A percentile compares a stretch with the other conserved stretches of the same genome.
These are phyloP conservation scores for Diutina sp. DNA, from an alignment of 1,139 yeast species.

Conservation along the genomic window DNA sequence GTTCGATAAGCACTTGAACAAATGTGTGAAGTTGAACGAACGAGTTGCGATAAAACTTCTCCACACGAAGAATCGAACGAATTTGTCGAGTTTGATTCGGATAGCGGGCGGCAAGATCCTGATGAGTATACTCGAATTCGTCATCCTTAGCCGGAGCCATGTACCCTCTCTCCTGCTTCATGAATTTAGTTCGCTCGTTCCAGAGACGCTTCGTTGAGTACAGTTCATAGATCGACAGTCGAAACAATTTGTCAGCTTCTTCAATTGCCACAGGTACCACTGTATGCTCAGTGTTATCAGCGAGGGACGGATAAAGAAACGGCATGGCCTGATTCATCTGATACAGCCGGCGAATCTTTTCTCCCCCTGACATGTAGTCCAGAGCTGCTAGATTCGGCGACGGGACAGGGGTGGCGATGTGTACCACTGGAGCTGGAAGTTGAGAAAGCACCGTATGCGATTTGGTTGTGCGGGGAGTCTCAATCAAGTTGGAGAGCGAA, in stretches of 20 bases:
- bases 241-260: constrained; percentile 59
- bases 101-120: neutral
- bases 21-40: constrained; percentile 49
- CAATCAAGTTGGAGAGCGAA: constrained; percentile 44
- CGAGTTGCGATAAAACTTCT: constrained; percentile 39
- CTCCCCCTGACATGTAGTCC: constrained; percentile 43
- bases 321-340: constrained; percentile 77
- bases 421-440: constrained; percentile 53
- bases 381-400: constrained; percentile 68
- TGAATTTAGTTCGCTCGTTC: constrained; percentile 56
- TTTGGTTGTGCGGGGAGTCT: constrained; percentile 44
- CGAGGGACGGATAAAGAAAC: constrained; percentile 47
- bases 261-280: constrained; percentile 58
- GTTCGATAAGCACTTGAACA: constrained; percentile 48
- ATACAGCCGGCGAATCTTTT: constrained; percentile 57
- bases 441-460: constrained; percentile 42
- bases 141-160: constrained; percentile 1
- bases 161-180: constrained; percentile 71
- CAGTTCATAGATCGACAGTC: constrained; percentile 50
- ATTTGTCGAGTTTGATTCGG: constrained; percentile 11
- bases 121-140: constrained; percentile 11
- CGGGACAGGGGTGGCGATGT: constrained; percentile 82
- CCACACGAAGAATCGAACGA: constrained; percentile 42
- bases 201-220: constrained; percentile 58
- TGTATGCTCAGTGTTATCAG: constrained; percentile 8